Conservation (phyloP, 805 yeast genomes). For the Saccharomycopsis capsularis region DNA sequence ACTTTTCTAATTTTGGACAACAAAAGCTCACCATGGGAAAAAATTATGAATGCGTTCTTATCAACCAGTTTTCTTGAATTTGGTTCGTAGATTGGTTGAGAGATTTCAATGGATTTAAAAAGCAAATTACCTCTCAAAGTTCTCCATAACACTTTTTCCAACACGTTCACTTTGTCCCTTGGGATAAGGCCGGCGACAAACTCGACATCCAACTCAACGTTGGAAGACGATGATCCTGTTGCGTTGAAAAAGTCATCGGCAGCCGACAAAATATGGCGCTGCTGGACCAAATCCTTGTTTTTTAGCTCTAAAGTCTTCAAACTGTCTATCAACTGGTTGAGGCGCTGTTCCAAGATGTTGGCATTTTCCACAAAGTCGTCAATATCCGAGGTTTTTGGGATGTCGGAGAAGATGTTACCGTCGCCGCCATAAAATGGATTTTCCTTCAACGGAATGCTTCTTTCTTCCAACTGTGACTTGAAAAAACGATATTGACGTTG, state of each 20-base stretch:
- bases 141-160: conserved; percentile 70
- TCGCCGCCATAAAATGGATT: conserved; percentile 28
- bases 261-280: conserved; percentile 45
- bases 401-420: conserved; percentile 25
- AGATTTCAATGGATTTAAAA: conserved; percentile 50
- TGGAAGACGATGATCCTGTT: conserved; percentile 11
- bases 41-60: conserved; percentile 59
- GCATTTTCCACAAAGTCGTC: conserved; percentile 48
- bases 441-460: conserved; percentile 11
- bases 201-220: conserved; percentile 29
- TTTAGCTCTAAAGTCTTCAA: conserved; percentile 39
- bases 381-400: conserved; percentile 35
- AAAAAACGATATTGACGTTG: conserved; percentile 44
- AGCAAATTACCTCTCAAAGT: conserved; percentile 65
- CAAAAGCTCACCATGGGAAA: conserved; percentile 62
- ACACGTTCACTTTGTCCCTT: conserved; percentile 49
- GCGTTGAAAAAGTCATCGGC: conserved; percentile 41
- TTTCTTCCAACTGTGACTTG: conserved; percentile 30
- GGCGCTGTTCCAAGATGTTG: conserved; percentile 47
- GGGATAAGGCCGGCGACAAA: conserved; percentile 63
- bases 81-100: conserved; percentile 49
- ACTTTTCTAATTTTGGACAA: conserved; percentile 55
- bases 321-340: conserved; percentile 42
- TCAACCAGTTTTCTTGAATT: conserved; percentile 41
- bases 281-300: conserved; percentile 56